Percentiles rank a stretch among this genome's conserved stretches.
These are phyloP conservation scores for Geosmithia flava DNA, from an alignment of 2,329 filamentous ascomycete genomes.

Conservation along the genomic window DNA sequence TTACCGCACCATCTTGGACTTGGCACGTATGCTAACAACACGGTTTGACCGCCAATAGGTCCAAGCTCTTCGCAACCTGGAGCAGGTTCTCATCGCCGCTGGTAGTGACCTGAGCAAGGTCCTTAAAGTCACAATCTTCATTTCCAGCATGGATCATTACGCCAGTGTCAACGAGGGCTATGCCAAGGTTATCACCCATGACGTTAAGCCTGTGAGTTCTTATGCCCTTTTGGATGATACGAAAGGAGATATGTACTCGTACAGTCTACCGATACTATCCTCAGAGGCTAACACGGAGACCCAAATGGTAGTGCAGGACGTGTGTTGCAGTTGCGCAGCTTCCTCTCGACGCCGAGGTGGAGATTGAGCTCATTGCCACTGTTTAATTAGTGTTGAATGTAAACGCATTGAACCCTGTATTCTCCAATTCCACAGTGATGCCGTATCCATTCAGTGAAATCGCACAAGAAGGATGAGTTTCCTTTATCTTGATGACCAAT, in stretches of 20 bases:
- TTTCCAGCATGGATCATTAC: constrained; percentile 55
- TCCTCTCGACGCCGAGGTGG: constrained; percentile 57
- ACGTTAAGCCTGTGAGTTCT: constrained; percentile 31
- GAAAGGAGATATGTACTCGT: background rate
- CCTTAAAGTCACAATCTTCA: constrained; percentile 56
- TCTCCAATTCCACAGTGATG: no score
- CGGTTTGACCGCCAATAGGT: no score
- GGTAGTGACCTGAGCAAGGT: constrained; percentile 47
- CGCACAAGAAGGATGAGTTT: no score
- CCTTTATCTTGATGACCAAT: no score
- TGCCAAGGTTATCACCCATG: constrained; percentile 30
- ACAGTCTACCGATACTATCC: no score
- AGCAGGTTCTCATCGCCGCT: constrained; percentile 45
- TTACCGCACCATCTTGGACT: no score
- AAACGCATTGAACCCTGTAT: no score
- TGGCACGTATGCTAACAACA: no score
- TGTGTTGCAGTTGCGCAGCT: constrained; percentile 66
- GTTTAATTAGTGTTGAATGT: no score
- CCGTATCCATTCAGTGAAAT: no score
- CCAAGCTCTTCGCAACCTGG: constrained; percentile 46
- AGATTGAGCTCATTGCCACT: constrained; percentile 43
- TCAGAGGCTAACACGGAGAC: no score
- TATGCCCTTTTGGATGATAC: background rate
- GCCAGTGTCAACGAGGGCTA: constrained; percentile 45
- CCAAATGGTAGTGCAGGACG: constrained; percentile 36